These are phyloP conservation scores for Plenodomus tracheiphilus DNA, from an alignment of 2,329 filamentous ascomycete genomes.

Conservation along the genomic window DNA sequence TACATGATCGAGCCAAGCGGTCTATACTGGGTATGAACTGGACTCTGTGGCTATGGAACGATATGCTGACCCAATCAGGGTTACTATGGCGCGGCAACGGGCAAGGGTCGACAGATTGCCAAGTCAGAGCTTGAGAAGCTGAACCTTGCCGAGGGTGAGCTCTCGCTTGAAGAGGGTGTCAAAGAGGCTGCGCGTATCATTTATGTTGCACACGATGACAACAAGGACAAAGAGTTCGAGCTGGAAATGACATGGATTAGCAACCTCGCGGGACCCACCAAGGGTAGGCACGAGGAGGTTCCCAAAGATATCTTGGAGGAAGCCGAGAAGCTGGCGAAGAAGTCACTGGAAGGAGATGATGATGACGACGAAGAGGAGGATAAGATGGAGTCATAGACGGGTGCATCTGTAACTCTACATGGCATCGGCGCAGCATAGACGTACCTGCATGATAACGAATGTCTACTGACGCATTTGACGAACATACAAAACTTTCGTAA, in stretches of 20 bases:
- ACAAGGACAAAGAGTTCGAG: conserved; percentile 99
- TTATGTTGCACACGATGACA: conserved; percentile 96
- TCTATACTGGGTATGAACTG: conserved; percentile 75
- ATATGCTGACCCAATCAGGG: conserved; percentile 56
- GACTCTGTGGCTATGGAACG: neutral
- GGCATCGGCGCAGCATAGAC: conserved; percentile 27
- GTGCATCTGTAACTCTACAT: conserved; percentile 1
- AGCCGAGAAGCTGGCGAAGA: conserved; percentile 90
- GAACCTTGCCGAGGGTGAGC: conserved; percentile 74
- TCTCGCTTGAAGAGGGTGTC: conserved; percentile 83
- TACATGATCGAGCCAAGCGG: conserved; percentile 99
- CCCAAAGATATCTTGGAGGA: conserved; percentile 89
- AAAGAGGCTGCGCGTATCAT: conserved; percentile 98
- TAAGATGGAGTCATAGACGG: conserved; percentile 82
- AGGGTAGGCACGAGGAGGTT: conserved; percentile 90
- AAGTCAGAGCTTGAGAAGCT: conserved; percentile 99
- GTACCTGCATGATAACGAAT: conserved; percentile 27
- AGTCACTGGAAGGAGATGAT: conserved; percentile 83
- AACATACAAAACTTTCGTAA: conserved; percentile 7
- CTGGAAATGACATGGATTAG: conserved; percentile 99
- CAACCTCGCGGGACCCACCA: conserved; percentile 78
- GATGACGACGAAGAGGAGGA: conserved; percentile 72
- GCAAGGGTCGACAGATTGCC: conserved; percentile 93
- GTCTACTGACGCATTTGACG: conserved; percentile 21
- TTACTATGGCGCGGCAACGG: conserved; percentile 96